Conservation (phyloP, 805 yeast species). For the Metschnikowia shivogae region DNA sequence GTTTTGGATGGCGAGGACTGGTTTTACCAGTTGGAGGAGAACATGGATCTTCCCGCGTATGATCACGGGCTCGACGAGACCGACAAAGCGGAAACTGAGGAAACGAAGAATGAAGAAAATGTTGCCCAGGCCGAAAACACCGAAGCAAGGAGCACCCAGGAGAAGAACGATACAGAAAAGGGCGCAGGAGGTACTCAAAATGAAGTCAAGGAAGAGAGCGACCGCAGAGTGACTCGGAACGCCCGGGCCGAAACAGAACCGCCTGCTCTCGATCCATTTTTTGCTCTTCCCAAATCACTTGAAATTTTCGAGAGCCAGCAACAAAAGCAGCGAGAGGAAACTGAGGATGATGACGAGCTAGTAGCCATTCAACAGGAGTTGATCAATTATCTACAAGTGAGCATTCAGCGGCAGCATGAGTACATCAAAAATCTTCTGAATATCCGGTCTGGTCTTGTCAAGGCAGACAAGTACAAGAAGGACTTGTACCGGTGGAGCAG, state of each 20-base stretch:
- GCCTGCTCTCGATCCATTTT: slow-evolving; percentile 44
- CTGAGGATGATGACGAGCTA: slow-evolving; percentile 24
- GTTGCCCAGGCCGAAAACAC: slow-evolving; percentile 13
- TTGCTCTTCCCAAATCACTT: slow-evolving; percentile 53
- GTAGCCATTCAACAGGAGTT: slow-evolving; percentile 60
- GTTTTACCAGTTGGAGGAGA: slow-evolving; percentile 55
- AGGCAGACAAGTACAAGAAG: slow-evolving; percentile 71
- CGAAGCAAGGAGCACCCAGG: background rate
- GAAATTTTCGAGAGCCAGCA: slow-evolving; percentile 29
- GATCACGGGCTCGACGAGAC: slow-evolving; percentile 54
- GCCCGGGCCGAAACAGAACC: slow-evolving; percentile 49
- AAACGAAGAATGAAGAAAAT: slow-evolving; percentile 2
- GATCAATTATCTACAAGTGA: slow-evolving; percentile 40
- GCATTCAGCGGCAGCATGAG: slow-evolving; percentile 61
- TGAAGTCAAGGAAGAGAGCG: slow-evolving; percentile 12
- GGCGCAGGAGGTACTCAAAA: background rate
- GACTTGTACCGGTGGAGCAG: slow-evolving; percentile 78
- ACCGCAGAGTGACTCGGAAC: slow-evolving; percentile 13
- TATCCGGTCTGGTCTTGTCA: slow-evolving; percentile 69
- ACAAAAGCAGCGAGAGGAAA: slow-evolving; percentile 18
- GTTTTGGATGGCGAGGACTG: slow-evolving; percentile 88
- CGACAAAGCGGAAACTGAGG: slow-evolving; percentile 1
- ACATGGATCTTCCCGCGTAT: slow-evolving; percentile 62
- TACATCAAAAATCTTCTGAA: slow-evolving; percentile 74
- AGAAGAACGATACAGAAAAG: background rate